Evolutionary conservation across 441 rosid species (phyloP).

Genomic region (Daphne laureola): DNA sequence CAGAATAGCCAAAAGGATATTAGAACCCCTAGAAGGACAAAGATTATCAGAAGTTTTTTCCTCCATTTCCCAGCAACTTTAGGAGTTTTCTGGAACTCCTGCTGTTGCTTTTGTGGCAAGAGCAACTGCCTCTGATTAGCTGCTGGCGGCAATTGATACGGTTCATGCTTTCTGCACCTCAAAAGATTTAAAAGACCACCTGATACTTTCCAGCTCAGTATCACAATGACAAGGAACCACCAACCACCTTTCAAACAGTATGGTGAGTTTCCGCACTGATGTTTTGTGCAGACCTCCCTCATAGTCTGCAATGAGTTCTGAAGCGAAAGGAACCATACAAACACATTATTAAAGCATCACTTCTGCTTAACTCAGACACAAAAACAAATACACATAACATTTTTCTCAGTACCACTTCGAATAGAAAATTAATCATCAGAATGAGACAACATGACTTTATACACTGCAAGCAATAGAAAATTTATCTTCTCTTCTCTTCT

Average conservation of each 20-base stretch:
- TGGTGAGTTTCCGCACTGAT: constrained; percentile 19
- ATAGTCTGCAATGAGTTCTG: constrained; percentile 33
- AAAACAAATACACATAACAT: too few species aligned
- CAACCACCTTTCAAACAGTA: constrained; percentile 38
- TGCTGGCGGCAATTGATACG: constrained; percentile 26
- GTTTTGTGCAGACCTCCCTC: constrained; percentile 19
- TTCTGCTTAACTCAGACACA: neutral
- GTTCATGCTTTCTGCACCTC: constrained; percentile 26
- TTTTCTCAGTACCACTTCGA: too few species aligned
- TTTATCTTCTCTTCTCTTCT: neutral
- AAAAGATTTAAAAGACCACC: constrained; percentile 27
- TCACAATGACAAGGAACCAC: constrained; percentile 41
- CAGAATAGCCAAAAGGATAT: constrained; percentile 62
- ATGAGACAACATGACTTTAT: neutral
- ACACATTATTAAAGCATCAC: constrained; percentile 8
- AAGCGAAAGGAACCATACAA: constrained; percentile 22
- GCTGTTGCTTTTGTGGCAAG: constrained; percentile 50
- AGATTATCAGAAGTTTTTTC: constrained; percentile 48
- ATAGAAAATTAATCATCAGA: neutral
- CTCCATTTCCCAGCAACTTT: constrained; percentile 72
- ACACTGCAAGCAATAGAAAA: too few species aligned
- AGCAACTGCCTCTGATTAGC: constrained; percentile 35
- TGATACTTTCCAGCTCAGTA: constrained; percentile 33
- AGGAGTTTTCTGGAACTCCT: constrained; percentile 36
- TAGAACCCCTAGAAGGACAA: constrained; percentile 49